Base-by-base conservation (phyloP, 2,329 filamentous ascomycete species). In the Mariannaea sp. region DNA sequence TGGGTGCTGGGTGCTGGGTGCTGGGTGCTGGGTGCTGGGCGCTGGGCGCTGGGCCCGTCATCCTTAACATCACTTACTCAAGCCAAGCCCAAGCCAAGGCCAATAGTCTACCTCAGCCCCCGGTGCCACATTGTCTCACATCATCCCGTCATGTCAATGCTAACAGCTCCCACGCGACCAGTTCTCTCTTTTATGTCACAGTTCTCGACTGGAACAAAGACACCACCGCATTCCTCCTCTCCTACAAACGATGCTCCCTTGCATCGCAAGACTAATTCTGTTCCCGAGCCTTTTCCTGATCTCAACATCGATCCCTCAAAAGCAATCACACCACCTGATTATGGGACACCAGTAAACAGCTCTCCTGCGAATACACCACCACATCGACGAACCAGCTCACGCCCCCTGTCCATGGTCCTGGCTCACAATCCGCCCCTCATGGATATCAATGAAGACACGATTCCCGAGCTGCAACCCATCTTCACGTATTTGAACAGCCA, bases 401-500 rank as follows among this genome's bases (percentile, higher is more conserved):
- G 92, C 56, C 92, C 92, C 27, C 78, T 88, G 73, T 96, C 92
- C 57, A 94, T 96, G 82, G 80, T 93, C 43, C 87, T 94, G 71
- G 86, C 89, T 56, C 92, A 92, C 73, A 87, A 92, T 65, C 90
- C 92, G 68, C 89, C 88, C 68, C 75, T 92, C 71, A 92, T 96
- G 87, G 90, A 96, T 67, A 81, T 94, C 59, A 85, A 84, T 68
- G 82, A 87, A 62, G 91, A 97, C 69, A 96, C 90, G 24, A 85
- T 94, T 58, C 92, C 94, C 30, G 94, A 99, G 79, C 80, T 99
- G 58, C 89, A 92, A 75, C 93, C 92, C 59, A 92, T 97, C 66
- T 97, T 97, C 73, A 90, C 85, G 56, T 94, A 91, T 69, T 82
- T 99, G 61, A 97, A 96, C 75, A 94, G 88, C 73, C 94, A 99